Evolutionary conservation across 169 alveolate genomes (phyloP).

Genomic region (Ichthyophthirius multifiliis): DNA sequence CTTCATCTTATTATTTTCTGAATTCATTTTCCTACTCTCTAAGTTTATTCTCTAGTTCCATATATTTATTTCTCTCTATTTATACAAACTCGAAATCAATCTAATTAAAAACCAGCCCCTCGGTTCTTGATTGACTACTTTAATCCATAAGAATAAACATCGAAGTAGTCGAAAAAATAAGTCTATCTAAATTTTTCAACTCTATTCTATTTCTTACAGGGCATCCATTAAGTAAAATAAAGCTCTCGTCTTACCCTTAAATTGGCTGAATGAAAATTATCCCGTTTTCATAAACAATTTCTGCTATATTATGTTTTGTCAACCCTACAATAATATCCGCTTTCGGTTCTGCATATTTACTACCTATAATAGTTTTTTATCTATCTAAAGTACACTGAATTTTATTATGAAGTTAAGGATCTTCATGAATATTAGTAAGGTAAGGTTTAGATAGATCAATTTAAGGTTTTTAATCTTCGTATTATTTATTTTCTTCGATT

Average conservation of each 20-base stretch:
- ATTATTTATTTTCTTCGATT: constrained; percentile 49
- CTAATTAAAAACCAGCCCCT: constrained; percentile 27
- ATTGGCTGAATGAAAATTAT: too few relatives aligned
- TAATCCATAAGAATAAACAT: constrained; percentile 54
- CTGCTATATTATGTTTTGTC: neutral
- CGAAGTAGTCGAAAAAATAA: constrained; percentile 75
- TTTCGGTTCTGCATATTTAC: constrained; percentile 72
- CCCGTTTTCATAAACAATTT: neutral
- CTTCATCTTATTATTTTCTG: constrained; percentile 36
- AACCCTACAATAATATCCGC: constrained; percentile 79
- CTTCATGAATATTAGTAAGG: constrained; percentile 85
- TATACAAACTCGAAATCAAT: constrained; percentile 64
- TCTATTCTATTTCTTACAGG: constrained; percentile 25
- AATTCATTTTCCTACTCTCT: constrained; percentile 22
- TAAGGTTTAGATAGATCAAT: constrained; percentile 65
- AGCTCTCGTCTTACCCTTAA: constrained; percentile 41
- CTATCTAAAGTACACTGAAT: constrained; percentile 56
- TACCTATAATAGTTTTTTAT: constrained; percentile 72
- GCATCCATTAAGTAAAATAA: constrained; percentile 71
- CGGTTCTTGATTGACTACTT: neutral
- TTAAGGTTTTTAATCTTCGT: constrained; percentile 47
- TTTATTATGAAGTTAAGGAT: constrained; percentile 85
- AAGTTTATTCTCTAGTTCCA: constrained; percentile 19
- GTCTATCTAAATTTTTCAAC: constrained; percentile 71
- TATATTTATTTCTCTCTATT: constrained; percentile 19